These are phyloP conservation scores for Volvariella surrecta DNA, from an alignment of 1,284 basidiomycete species.

Conservation along the genomic window DNA sequence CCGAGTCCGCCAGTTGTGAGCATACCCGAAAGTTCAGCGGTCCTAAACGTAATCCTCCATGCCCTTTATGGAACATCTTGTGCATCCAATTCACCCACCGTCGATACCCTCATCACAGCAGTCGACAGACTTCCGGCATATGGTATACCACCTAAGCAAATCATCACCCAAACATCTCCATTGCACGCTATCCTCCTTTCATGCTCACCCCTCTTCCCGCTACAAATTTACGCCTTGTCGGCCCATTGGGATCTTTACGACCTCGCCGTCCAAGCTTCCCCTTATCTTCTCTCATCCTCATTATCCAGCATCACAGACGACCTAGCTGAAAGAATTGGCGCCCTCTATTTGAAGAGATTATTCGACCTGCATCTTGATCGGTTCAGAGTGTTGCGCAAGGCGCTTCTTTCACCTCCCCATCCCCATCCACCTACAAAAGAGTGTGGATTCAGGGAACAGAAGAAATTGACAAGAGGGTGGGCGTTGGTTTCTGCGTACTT, in stretches of 20 bases:
- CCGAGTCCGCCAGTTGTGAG: conserved; percentile 9
- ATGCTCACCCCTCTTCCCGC: conserved; percentile 27
- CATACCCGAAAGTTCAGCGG: conserved; percentile 20
- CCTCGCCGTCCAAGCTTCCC: conserved; percentile 30
- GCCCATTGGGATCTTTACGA: conserved; percentile 27
- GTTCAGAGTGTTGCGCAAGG: conserved; percentile 25
- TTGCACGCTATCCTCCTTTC: conserved; percentile 27
- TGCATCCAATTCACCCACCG: conserved; percentile 21
- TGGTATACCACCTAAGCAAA: conserved; percentile 18
- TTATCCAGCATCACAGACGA: conserved; percentile 31
- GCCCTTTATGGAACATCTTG: conserved; percentile 24
- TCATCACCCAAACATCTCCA: conserved; percentile 26
- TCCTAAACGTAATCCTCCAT: conserved; percentile 33
- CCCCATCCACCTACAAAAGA: conserved; percentile 38
- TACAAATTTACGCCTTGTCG: conserved; percentile 35
- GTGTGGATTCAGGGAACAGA: conserved; percentile 42
- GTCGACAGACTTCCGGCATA: conserved; percentile 26
- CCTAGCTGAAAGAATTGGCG: conserved; percentile 30
- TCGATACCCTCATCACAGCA: conserved; percentile 21
- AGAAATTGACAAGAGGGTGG: conserved; percentile 44
- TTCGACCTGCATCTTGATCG: conserved; percentile 33
- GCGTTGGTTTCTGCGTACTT: conserved; percentile 44
- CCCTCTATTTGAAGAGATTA: conserved; percentile 39
- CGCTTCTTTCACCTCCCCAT: conserved; percentile 39
- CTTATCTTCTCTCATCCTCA: conserved; percentile 30